These are phyloP conservation scores for Recurvomyces mirabilis DNA, from an alignment of 495 filamentous ascomycete species.

Conservation along the genomic window DNA sequence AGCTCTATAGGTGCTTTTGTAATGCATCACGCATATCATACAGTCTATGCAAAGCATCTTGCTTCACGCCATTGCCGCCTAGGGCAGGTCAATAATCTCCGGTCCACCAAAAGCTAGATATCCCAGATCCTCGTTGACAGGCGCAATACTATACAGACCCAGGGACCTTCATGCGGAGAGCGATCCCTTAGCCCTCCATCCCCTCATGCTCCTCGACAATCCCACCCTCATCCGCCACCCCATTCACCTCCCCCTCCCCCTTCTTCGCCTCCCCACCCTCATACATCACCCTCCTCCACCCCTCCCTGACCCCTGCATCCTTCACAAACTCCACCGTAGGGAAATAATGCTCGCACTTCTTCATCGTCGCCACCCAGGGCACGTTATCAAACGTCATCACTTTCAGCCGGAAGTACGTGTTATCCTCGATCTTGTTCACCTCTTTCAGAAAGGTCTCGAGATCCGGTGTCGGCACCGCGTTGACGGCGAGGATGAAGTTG, in stretches of 20 bases:
- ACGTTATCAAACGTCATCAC: slow-evolving; percentile 96
- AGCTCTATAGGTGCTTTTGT: too few species aligned
- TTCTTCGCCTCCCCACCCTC: slow-evolving; percentile 16
- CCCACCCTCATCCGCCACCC: slow-evolving; percentile 1
- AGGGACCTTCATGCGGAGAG: background rate
- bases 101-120: too few species aligned
- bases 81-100: too few species aligned
- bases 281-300: slow-evolving; percentile 22
- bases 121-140: too few species aligned
- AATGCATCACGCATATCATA: background rate
- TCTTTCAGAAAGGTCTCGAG: slow-evolving; percentile 67
- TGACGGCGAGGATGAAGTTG: slow-evolving; percentile 94
- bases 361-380: slow-evolving; percentile 96
- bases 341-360: slow-evolving; percentile 97
- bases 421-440: slow-evolving; percentile 80
- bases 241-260: slow-evolving; percentile 18
- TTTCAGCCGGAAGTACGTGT: slow-evolving; percentile 90
- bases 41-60: background rate
- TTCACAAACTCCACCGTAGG: slow-evolving; percentile 35
- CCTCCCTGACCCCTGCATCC: slow-evolving; percentile 24
- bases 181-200: slow-evolving; percentile 5
- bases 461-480: slow-evolving; percentile 71
- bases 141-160: too few species aligned
- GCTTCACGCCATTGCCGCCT: too few species aligned
- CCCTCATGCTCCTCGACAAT: slow-evolving; percentile 4